Evolutionary conservation across 345 rosid species (phyloP).

Genomic region (Eucalyptus shirleyi): DNA sequence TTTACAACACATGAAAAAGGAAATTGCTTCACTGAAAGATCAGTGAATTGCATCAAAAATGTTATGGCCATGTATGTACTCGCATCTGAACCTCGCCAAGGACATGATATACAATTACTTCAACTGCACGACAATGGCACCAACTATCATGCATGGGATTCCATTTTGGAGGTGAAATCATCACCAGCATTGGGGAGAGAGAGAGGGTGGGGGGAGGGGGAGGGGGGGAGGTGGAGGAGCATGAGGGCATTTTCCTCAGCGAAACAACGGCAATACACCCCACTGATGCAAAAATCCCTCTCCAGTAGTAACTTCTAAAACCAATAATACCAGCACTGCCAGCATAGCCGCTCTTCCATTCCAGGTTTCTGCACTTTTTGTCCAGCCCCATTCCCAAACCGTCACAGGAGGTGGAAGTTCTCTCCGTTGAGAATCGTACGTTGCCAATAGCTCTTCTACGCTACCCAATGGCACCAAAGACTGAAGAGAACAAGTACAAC

Average conservation of each 20-base stretch:
- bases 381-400: constrained; percentile 99
- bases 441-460: constrained; percentile 78
- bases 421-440: constrained; percentile 84
- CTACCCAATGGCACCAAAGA: constrained; percentile 95
- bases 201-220: background rate
- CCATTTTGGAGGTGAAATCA: background rate
- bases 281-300: constrained; percentile 91
- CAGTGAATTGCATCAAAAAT: background rate
- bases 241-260: background rate
- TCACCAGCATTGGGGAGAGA: background rate
- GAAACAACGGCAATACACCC: constrained; percentile 63
- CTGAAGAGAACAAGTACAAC: constrained; percentile 22
- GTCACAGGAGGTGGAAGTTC: constrained; percentile 89
- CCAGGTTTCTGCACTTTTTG: constrained; percentile 99
- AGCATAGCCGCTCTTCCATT: constrained; percentile 98
- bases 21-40: background rate
- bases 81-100: background rate
- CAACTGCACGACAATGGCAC: background rate
- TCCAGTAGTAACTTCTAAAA: constrained; percentile 89
- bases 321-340: constrained; percentile 73
- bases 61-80: background rate
- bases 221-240: background rate
- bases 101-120: background rate
- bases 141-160: background rate
- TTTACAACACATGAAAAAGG: background rate